Percentiles rank a stretch among this genome's conserved stretches.
Evolutionary conservation across 139 green algal species (phyloP).

Genomic region (Micractinium conductrix): DNA sequence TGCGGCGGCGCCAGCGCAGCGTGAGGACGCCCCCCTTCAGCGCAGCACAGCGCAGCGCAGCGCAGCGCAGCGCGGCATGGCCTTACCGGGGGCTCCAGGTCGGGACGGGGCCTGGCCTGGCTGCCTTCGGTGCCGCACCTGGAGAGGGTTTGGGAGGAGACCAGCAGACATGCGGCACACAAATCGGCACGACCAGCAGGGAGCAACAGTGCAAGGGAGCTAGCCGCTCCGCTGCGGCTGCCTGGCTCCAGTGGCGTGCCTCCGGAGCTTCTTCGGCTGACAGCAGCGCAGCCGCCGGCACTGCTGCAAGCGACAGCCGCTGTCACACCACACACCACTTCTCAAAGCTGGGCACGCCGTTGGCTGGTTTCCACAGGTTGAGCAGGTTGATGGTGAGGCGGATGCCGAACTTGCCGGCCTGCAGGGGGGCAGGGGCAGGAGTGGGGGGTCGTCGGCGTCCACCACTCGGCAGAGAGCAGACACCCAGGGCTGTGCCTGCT

Average conservation of each 20-base stretch:
- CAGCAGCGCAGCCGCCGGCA: not conserved
- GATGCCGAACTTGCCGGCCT: constrained; percentile 19
- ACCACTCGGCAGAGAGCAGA: too few species aligned
- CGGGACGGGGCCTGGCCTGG: not conserved
- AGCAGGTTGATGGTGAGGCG: constrained; percentile 30
- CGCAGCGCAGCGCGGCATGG: too few species aligned
- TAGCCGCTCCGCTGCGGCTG: not conserved
- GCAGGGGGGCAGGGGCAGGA: too few species aligned
- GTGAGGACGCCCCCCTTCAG: not conserved
- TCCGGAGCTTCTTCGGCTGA: not conserved
- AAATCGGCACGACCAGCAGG: too few species aligned
- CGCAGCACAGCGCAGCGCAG: too few species aligned
- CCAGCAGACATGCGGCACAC: too few species aligned
- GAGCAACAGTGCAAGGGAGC: not conserved
- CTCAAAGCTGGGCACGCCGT: constrained; percentile 19
- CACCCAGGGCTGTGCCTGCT: too few species aligned
- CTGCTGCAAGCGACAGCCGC: not conserved
- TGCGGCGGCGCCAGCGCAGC: not conserved
- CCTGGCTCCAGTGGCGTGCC: not conserved
- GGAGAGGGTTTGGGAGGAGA: not conserved
- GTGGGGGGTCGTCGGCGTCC: too few species aligned
- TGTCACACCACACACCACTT: not conserved
- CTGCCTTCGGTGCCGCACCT: constrained; percentile 10
- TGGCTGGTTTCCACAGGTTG: constrained; percentile 32
- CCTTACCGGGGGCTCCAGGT: constrained; percentile 6